Evolutionary conservation across 257 asterid genomes (phyloP).

Genomic region (Hygrophila difformis): DNA sequence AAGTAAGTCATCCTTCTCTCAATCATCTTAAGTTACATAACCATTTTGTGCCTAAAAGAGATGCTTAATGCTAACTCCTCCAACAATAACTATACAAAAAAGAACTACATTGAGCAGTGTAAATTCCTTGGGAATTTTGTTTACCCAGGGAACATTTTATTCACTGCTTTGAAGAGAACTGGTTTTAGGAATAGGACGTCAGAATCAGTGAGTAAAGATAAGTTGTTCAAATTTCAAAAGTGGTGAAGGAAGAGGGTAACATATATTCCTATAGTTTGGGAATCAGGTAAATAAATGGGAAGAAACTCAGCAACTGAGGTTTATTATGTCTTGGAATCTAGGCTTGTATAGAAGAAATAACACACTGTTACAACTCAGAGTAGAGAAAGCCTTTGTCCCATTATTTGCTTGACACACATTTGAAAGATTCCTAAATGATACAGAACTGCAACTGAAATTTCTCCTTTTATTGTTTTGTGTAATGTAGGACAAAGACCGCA

Average conservation of each 20-base stretch:
- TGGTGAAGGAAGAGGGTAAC: not conserved
- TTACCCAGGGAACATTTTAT: not conserved
- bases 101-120: not conserved
- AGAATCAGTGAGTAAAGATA: no score
- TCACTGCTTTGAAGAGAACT: not conserved
- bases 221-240: no score
- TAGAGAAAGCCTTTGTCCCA: not conserved
- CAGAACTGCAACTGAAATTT: not conserved
- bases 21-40: no score
- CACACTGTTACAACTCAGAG: not conserved
- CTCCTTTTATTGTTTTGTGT: not conserved
- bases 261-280: not conserved
- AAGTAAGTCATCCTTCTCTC: conserved; percentile 10
- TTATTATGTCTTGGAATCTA: no score
- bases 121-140: not conserved
- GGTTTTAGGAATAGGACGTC: no score
- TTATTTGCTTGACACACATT: not conserved
- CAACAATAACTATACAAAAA: not conserved
- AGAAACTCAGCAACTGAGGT: no score
- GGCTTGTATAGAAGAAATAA: no score
- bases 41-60: no score
- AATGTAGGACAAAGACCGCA: conserved; percentile 31
- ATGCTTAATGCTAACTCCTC: not conserved
- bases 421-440: not conserved
- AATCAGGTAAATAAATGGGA: no score